Percentiles rank a stretch among this genome's conserved stretches.
Conservation (phyloP, 1,284 basidiomycete species). For the Lentinus polychrous region DNA sequence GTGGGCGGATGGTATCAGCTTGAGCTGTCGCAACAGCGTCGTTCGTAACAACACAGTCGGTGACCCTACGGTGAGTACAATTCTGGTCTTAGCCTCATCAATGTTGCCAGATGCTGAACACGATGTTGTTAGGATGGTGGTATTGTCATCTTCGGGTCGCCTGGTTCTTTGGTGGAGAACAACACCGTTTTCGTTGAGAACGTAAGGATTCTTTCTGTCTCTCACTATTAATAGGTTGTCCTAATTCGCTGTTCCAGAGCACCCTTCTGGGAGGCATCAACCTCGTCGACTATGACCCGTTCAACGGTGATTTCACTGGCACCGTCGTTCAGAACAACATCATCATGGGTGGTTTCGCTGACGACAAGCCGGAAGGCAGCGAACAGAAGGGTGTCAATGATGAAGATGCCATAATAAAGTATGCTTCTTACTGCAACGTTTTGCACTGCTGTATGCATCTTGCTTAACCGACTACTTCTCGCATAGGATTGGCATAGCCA, state of each 20-base stretch:
- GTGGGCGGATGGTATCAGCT: constrained; percentile 84
- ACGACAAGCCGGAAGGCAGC: constrained; percentile 29
- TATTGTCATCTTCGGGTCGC: constrained; percentile 80
- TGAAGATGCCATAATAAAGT: constrained; percentile 67
- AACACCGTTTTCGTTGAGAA: constrained; percentile 70
- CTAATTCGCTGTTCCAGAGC: constrained; percentile 31
- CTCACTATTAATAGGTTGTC: neutral
- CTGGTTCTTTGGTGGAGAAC: constrained; percentile 66
- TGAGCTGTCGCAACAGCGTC: constrained; percentile 61
- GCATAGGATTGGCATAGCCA: constrained; percentile 60
- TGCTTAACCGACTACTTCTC: neutral
- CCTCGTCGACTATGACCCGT: constrained; percentile 74
- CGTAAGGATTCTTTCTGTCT: constrained; percentile 28
- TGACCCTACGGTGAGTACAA: constrained; percentile 45
- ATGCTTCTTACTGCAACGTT: constrained; percentile 22
- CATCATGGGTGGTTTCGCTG: constrained; percentile 65
- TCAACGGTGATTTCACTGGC: constrained; percentile 62
- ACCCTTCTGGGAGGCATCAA: constrained; percentile 77
- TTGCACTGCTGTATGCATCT: neutral
- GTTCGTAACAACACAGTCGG: constrained; percentile 71
- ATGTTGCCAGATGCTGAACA: constrained; percentile 1
- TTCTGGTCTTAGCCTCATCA: neutral
- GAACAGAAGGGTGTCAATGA: constrained; percentile 48
- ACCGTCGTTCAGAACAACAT: constrained; percentile 68
- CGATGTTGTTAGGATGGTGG: constrained; percentile 50